These are phyloP conservation scores for Babesia caballi DNA, from an alignment of 169 alveolate species.

Conservation along the genomic window DNA sequence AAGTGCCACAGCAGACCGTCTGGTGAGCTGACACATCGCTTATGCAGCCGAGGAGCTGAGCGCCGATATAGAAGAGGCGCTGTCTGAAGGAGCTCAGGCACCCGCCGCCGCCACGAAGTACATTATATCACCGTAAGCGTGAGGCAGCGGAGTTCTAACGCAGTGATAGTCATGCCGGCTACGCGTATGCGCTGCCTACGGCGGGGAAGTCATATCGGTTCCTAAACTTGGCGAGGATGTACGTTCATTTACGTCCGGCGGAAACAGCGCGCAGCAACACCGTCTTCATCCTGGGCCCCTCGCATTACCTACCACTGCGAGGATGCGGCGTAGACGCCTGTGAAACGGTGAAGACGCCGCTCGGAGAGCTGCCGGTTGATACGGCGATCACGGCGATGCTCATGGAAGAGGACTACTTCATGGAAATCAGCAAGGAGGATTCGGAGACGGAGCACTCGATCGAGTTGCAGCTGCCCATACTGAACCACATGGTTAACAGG, in stretches of 20 bases:
- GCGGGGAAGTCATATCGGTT: constrained; percentile 87
- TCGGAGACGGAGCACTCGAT: constrained; percentile 89
- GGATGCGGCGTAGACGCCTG: constrained; percentile 83
- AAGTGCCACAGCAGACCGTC: too few species aligned
- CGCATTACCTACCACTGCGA: constrained; percentile 85
- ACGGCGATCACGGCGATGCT: constrained; percentile 49
- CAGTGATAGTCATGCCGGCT: constrained; percentile 89
- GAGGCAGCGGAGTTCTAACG: background rate
- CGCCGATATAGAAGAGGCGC: constrained; percentile 14
- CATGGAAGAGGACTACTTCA: constrained; percentile 47
- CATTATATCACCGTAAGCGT: constrained; percentile 58
- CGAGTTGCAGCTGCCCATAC: constrained; percentile 87
- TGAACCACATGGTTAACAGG: constrained; percentile 74
- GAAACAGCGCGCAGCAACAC: constrained; percentile 65
- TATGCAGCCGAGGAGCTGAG: constrained; percentile 24
- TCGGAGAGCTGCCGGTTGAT: constrained; percentile 86
- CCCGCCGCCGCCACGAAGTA: constrained; percentile 12
- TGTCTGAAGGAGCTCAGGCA: background rate
- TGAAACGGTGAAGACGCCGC: constrained; percentile 84
- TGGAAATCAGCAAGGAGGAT: constrained; percentile 53
- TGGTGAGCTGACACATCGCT: too few species aligned
- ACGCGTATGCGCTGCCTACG: constrained; percentile 87
- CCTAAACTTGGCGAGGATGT: constrained; percentile 73
- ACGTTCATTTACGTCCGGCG: background rate
- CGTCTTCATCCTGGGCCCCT: constrained; percentile 91